Evolutionary conservation across 768 basidiomycete genomes (phyloP).

Genomic region (Termitomyces sp.): DNA sequence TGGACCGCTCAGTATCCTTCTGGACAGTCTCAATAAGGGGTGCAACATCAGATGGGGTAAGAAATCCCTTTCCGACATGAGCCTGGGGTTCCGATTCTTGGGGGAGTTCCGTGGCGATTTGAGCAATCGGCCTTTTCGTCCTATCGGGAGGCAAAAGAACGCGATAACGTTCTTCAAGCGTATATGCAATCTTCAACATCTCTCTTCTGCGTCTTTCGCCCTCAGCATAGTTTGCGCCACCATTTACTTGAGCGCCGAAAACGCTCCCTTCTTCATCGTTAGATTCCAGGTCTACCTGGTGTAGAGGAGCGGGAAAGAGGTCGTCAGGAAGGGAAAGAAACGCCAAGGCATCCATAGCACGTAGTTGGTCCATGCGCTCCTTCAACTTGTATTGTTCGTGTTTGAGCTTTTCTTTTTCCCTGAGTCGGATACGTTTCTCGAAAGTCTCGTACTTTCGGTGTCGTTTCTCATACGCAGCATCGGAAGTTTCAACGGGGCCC

Average conservation of each 20-base stretch:
- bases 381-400: conserved; percentile 91
- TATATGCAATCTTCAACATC: conserved; percentile 66
- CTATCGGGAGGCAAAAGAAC: conserved; percentile 67
- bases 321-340: conserved; percentile 60
- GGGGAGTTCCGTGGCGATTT: conserved; percentile 11
- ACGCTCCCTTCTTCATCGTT: conserved; percentile 21
- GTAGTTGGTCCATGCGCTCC: conserved; percentile 81
- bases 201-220: conserved; percentile 70
- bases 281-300: conserved; percentile 17
- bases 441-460: conserved; percentile 84
- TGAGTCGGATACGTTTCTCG: conserved; percentile 77
- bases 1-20: conserved; percentile 27
- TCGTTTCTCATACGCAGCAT: conserved; percentile 73
- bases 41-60: conserved; percentile 23
- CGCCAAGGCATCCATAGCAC: conserved; percentile 62
- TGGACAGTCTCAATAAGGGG: conserved; percentile 16
- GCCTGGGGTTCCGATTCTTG: conserved; percentile 20
- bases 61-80: conserved; percentile 16
- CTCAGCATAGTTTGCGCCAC: conserved; percentile 37
- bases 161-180: conserved; percentile 67
- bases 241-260: conserved; percentile 32
- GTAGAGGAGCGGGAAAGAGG: conserved; percentile 41
- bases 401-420: conserved; percentile 89
- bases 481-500: conserved; percentile 68
- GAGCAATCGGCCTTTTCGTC: conserved; percentile 26